These are phyloP conservation scores for Penicillium sp. DNA, from an alignment of 2,329 filamentous ascomycete species.

Conservation along the genomic window DNA sequence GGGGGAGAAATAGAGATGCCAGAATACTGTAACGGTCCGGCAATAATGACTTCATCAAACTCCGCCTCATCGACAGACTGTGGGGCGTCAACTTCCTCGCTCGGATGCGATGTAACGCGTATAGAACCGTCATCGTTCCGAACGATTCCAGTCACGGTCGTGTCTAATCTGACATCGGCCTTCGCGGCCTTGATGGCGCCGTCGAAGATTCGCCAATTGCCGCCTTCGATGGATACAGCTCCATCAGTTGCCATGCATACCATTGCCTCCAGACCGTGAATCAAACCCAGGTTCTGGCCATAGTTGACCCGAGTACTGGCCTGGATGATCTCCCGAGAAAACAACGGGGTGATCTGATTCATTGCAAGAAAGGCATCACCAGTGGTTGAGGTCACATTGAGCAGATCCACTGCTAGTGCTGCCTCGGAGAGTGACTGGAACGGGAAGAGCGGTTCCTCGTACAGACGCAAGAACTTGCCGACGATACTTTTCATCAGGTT, in stretches of 20 bases:
- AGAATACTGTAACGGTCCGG: constrained; percentile 80
- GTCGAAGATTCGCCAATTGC: constrained; percentile 95
- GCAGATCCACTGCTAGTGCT: constrained; percentile 67
- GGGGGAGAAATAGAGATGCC: constrained; percentile 59
- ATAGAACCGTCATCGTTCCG: constrained; percentile 44
- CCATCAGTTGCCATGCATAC: constrained; percentile 88
- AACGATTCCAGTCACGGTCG: constrained; percentile 64
- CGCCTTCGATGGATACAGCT: constrained; percentile 74
- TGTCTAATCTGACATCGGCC: constrained; percentile 66
- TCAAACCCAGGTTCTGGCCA: constrained; percentile 80
- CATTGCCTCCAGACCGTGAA: constrained; percentile 89
- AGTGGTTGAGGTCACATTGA: constrained; percentile 67
- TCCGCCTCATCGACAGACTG: constrained; percentile 21
- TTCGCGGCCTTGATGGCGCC: constrained; percentile 70
- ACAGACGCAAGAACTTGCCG: constrained; percentile 74
- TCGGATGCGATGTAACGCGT: constrained; percentile 44
- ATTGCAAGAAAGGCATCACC: constrained; percentile 71
- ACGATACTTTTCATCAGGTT: constrained; percentile 72
- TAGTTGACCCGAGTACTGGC: constrained; percentile 93
- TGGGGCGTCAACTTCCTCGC: constrained; percentile 11
- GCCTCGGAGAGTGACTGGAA: constrained; percentile 74
- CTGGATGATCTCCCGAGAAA: constrained; percentile 81
- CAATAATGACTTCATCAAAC: constrained; percentile 82
- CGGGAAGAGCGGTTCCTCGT: constrained; percentile 79
- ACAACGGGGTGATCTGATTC: constrained; percentile 67